Conservation (phyloP, 1,139 yeast species). For the Geotrichum citri-aurantii region DNA sequence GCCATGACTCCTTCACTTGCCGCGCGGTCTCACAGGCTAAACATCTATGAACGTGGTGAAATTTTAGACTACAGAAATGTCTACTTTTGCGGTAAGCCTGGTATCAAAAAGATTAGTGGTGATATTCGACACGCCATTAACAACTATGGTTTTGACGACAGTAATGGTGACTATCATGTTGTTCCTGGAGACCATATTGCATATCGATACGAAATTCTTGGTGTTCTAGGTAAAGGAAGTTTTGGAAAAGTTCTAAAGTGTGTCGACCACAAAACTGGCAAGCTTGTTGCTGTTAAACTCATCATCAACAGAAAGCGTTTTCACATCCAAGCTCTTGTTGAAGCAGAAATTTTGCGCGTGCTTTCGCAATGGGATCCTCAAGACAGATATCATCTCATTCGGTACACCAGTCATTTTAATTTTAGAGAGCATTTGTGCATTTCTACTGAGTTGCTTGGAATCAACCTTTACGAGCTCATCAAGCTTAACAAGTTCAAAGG, state of each 20-base stretch:
- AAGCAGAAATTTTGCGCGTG: conserved; percentile 60
- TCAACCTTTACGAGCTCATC: conserved; percentile 61
- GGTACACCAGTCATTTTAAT: conserved; percentile 64
- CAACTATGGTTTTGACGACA: conserved; percentile 74
- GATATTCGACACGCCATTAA: conserved; percentile 38
- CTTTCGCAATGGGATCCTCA: conserved; percentile 43
- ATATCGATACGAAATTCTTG: conserved; percentile 60
- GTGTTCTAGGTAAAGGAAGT: conserved; percentile 68
- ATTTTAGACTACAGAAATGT: conserved; percentile 39
- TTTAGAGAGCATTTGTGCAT: conserved; percentile 83
- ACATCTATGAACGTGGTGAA: conserved; percentile 52
- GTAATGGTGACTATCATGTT: conserved; percentile 55
- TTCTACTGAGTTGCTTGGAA: conserved; percentile 63
- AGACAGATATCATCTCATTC: conserved; percentile 44
- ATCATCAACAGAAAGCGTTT: conserved; percentile 69
- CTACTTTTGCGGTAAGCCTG: conserved; percentile 38
- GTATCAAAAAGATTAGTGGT: conserved; percentile 33
- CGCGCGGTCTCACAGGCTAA: conserved; percentile 28
- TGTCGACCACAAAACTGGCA: conserved; percentile 56
- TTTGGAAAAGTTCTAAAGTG: conserved; percentile 78
- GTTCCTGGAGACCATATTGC: conserved; percentile 65
- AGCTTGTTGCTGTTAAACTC: conserved; percentile 65
- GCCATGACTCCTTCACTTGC: conserved; percentile 30
- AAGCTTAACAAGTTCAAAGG: conserved; percentile 61
- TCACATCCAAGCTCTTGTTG: conserved; percentile 74